Percentiles rank a stretch among this genome's conserved stretches.
These are phyloP conservation scores for Yueomyces sp. DNA, from an alignment of 805 yeast species.

Conservation along the genomic window DNA sequence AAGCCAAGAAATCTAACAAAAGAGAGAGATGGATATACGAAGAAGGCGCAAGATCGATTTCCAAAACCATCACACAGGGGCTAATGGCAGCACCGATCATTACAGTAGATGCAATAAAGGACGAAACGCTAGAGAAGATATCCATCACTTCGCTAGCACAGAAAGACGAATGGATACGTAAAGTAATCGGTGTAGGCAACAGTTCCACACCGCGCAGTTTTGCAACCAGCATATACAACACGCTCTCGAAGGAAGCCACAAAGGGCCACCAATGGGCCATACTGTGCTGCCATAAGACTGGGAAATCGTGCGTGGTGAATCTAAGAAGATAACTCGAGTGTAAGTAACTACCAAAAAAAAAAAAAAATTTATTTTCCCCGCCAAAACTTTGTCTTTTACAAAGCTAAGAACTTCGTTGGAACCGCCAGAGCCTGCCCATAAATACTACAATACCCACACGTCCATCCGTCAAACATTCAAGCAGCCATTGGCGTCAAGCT, in stretches of 20 bases:
- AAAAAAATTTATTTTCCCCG: too few species aligned
- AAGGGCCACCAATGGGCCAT: slow-evolving; percentile 67
- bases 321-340: slow-evolving; percentile 33
- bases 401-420: too few species aligned
- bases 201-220: slow-evolving; percentile 71
- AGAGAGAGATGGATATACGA: slow-evolving; percentile 68
- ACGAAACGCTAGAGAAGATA: slow-evolving; percentile 77
- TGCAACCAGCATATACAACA: slow-evolving; percentile 57
- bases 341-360: too few species aligned
- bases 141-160: slow-evolving; percentile 60
- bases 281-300: slow-evolving; percentile 66
- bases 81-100: slow-evolving; percentile 60
- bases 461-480: too few species aligned
- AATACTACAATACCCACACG: too few species aligned
- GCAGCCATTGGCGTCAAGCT: too few species aligned
- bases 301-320: slow-evolving; percentile 54
- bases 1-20: slow-evolving; percentile 62
- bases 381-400: too few species aligned
- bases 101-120: slow-evolving; percentile 61
- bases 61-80: slow-evolving; percentile 37
- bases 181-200: slow-evolving; percentile 65
- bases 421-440: too few species aligned
- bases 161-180: slow-evolving; percentile 65
- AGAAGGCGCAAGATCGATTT: slow-evolving; percentile 53
- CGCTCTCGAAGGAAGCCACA: slow-evolving; percentile 58